Evolutionary conservation across 768 basidiomycete genomes (phyloP).

Genomic region (Russula olivacea): DNA sequence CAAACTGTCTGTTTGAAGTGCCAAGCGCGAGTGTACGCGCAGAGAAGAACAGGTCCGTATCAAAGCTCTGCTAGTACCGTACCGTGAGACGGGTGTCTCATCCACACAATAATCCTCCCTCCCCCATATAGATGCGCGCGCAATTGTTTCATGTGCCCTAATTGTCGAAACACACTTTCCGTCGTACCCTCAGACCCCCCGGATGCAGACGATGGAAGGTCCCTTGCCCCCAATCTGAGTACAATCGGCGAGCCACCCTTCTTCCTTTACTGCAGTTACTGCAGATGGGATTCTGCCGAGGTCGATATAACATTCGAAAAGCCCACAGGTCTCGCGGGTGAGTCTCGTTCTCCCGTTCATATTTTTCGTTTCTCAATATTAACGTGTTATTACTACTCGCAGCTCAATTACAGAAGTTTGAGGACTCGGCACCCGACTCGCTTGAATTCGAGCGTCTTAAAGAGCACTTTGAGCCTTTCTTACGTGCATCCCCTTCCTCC

Average conservation of each 20-base stretch:
- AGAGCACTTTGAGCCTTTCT: conserved; percentile 94
- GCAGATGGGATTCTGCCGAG: conserved; percentile 91
- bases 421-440: conserved; percentile 78
- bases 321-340: conserved; percentile 90
- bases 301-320: conserved; percentile 94
- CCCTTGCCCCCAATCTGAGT: conserved; percentile 45
- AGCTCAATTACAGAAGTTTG: conserved; percentile 89
- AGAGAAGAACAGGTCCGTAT: conserved; percentile 84
- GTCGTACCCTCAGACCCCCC: conserved; percentile 86
- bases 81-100: too few relatives aligned
- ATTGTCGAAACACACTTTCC: conserved; percentile 82
- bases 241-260: conserved; percentile 82
- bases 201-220: conserved; percentile 52
- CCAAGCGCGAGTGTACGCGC: conserved; percentile 97
- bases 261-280: conserved; percentile 86
- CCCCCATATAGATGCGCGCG: conserved; percentile 73
- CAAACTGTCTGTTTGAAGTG: conserved; percentile 97
- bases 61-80: not conserved
- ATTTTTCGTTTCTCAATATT: not conserved
- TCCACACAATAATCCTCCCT: not conserved
- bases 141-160: conserved; percentile 96
- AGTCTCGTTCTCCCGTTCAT: conserved; percentile 26
- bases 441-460: conserved; percentile 92
- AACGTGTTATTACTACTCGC: not conserved
- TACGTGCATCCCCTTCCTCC: conserved; percentile 79